A percentile compares a stretch with the other conserved stretches of the same genome.
phyloP scores from a whole-genome alignment of 805 yeast species.

The Pichia nanzhaoensis region DNA sequence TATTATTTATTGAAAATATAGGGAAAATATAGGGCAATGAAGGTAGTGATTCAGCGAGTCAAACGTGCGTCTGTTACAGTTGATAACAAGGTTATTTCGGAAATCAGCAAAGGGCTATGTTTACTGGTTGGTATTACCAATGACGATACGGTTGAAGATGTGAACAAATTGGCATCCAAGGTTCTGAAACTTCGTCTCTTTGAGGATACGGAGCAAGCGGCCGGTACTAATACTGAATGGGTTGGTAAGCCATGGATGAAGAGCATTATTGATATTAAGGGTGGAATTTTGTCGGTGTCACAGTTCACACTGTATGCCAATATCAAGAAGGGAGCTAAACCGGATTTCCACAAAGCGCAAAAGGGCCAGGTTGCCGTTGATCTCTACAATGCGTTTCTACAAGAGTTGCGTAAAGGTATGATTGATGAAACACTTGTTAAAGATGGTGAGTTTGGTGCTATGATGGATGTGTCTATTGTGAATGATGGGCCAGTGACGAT shows the following conservation, averaged over 20 bases:
- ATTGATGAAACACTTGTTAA: slow-evolving; percentile 56
- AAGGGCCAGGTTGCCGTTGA: slow-evolving; percentile 56
- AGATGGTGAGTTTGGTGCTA: slow-evolving; percentile 92
- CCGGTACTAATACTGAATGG: slow-evolving; percentile 44
- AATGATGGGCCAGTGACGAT: slow-evolving; percentile 96
- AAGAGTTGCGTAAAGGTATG: slow-evolving; percentile 40
- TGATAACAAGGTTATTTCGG: slow-evolving; percentile 59
- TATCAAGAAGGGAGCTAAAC: slow-evolving; percentile 86
- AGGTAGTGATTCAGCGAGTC: slow-evolving; percentile 85
- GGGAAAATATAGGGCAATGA: slow-evolving; percentile 58
- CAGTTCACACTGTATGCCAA: slow-evolving; percentile 88
- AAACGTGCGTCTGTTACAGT: slow-evolving; percentile 87
- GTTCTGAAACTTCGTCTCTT: slow-evolving; percentile 61
- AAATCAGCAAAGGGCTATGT: slow-evolving; percentile 71
- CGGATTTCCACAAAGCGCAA: slow-evolving; percentile 90
- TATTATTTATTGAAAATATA: too few species aligned
- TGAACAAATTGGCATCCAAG: slow-evolving; percentile 60
- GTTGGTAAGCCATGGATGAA: slow-evolving; percentile 73
- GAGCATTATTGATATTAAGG: slow-evolving; percentile 55
- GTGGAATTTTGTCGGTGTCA: slow-evolving; percentile 78
- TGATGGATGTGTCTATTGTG: slow-evolving; percentile 88
- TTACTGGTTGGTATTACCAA: slow-evolving; percentile 79
- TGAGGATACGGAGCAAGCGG: slow-evolving; percentile 41
- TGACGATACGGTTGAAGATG: slow-evolving; percentile 72
- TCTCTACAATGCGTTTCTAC: slow-evolving; percentile 48